Base-by-base conservation (phyloP, 2,329 filamentous ascomycete species). In the Byssothecium circinans region DNA sequence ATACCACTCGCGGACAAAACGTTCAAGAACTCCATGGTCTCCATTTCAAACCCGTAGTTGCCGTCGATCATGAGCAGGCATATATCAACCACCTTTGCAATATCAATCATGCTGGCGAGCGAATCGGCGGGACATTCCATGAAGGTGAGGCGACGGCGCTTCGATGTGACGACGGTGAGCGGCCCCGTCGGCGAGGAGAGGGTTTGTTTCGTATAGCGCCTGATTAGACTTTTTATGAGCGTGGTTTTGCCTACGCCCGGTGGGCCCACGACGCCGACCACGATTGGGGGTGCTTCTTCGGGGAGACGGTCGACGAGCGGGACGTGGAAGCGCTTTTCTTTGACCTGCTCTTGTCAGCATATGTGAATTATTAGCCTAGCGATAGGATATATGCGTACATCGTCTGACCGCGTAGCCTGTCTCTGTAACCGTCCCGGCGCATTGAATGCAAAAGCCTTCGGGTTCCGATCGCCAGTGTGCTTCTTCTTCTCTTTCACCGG, bases 21-120 rank as follows among this genome's bases (percentile, higher is more conserved):
- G 61, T 96, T 97, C 65, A 99, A 77, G 53, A 99, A 99, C 74
- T 99, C 94, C 94, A 99, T 99, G 0, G 94, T 99, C 79, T 99
- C 94, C 94, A 99, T 99, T 75, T 99, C 94, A 67, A 99, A 99
- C 12, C 94, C 95, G 65, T 88, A 99, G 74, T 97, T 97, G 46
- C 94, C 95, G 68, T 99, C 94, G 61, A 99, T 99, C 89, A 99
- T 94, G 47, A 99, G 81, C 41, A 99, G 80, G 5, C 97, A 89
- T 62, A 99, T 96, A 70, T 99, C 94, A 15, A 95, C 94, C 35
- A 99, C 89, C 74, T 99, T 99, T 50, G 94, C 89, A 47, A 96
- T 82, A 72, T 99, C 94, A 56, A 99, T 91, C 89, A 97, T 96
- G 57, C 89, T 88, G 53, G 95, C 91, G 44, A 99, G 82, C 61